Percentiles rank a stretch among this genome's conserved stretches.
phyloP scores from a whole-genome alignment of 441 rosid species.

The Pelargonium myrrhifolium region DNA sequence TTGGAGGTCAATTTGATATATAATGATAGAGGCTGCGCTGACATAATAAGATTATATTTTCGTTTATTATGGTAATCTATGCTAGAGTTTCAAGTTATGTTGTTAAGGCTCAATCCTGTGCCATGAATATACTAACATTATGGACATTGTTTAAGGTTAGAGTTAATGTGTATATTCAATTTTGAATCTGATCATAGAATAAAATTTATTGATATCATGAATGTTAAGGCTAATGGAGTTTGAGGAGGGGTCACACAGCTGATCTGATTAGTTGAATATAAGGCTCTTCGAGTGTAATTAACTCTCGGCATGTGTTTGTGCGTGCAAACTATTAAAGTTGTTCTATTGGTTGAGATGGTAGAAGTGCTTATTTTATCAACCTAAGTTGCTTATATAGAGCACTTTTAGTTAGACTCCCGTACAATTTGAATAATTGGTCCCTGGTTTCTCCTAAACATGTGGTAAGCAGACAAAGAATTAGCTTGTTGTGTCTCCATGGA shows the following conservation, averaged over 20 bases:
- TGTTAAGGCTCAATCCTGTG: too few species aligned
- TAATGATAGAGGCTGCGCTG: not conserved
- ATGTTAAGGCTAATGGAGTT: too few species aligned
- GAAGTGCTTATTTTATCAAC: not conserved
- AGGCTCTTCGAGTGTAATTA: not conserved
- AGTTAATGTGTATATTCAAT: not conserved
- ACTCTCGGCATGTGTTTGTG: not conserved
- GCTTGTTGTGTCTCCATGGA: too few species aligned
- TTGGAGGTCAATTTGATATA: not conserved
- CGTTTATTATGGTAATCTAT: not conserved
- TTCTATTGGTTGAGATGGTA: not conserved
- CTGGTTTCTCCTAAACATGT: too few species aligned
- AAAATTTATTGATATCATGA: not conserved
- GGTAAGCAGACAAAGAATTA: too few species aligned
- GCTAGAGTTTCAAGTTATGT: too few species aligned
- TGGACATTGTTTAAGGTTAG: not conserved
- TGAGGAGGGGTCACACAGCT: not conserved
- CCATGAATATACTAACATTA: not conserved
- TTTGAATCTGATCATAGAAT: not conserved
- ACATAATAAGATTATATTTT: not conserved
- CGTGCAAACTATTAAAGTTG: not conserved
- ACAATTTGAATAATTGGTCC: too few species aligned
- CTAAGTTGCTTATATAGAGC: not conserved
- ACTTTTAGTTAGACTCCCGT: not conserved
- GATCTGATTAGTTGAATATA: not conserved